Evolutionary conservation across 2,329 filamentous ascomycete species (phyloP), one percentile per base, ranked within the genome.

Genomic region (Alternaria sp.): DNA sequence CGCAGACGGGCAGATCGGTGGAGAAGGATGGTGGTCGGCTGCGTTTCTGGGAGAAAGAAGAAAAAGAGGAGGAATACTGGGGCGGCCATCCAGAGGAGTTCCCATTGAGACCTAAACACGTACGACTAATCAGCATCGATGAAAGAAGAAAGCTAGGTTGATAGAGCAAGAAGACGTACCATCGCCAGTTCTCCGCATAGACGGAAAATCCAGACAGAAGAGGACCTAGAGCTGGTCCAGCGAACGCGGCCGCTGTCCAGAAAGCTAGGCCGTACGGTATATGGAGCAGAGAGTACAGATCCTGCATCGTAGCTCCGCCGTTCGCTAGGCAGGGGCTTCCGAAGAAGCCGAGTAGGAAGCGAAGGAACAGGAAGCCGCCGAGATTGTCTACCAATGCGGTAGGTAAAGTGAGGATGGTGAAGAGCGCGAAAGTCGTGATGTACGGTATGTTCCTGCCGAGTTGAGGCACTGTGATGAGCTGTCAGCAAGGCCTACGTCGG

Each of bases 21-120:
- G 55, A 88, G 86, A 11, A 97, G 87, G 64, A 97, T 89, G 0
- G 89, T 92, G 0, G 93, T 91, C 0, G 92, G 90, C 74, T 95
- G 96, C 0, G 93, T 97, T 80, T 97, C 93, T 2, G 93, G 92
- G 1, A 97, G 89, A 36, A 92, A 94, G 81, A 96, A 93, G 57
- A 90, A 91, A 78, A 96, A 93, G 60, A 93, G 78, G 15, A 92
- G 68, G 87, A 91, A 96, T 69, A 91, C 87, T 46, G 90, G 79
- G 5, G 86, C 89, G 36, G 91, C 84, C 28, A 96, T 77, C 78
- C 96, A 96, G 23, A 96, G 83, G 77, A 95, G 92, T 70, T 97
- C 87, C 91, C 91, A 95, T 80, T 95, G 93, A 0, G 94, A 85
- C 47, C 47, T 51, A 5, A 17, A 40, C n/a, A 40, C 7, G 1